A percentile compares a stretch with the other conserved stretches of the same genome.
phyloP scores from a whole-genome alignment of 139 green algal genomes.

The Coccomyxa sp. region DNA sequence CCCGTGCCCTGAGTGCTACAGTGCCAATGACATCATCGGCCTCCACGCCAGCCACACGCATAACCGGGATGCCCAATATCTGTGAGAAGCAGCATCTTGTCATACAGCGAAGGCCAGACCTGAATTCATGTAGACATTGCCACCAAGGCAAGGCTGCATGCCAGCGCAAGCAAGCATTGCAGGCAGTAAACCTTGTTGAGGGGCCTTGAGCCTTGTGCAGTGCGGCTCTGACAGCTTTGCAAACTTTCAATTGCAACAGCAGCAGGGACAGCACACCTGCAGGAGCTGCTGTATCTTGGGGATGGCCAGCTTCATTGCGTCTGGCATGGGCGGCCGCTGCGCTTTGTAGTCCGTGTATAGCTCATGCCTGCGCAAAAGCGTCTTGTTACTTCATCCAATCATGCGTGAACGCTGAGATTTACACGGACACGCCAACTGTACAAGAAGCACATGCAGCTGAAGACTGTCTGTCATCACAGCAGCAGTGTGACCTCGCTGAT shows the following conservation, averaged over 20 bases:
- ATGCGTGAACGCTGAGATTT: not conserved
- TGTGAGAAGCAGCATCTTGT: conserved; percentile 28
- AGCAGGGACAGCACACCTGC: conserved; percentile 6
- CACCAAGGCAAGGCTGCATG: not conserved
- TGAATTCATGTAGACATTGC: not conserved
- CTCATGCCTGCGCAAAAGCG: conserved; percentile 36
- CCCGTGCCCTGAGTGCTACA: conserved; percentile 24
- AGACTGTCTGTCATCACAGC: not conserved
- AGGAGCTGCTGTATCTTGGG: conserved; percentile 38
- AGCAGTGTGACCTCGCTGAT: too few species aligned
- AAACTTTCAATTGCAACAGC: not conserved
- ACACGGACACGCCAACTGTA: not conserved
- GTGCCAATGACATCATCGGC: conserved; percentile 70
- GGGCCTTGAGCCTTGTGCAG: not conserved
- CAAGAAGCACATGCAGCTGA: not conserved
- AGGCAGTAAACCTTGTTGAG: not conserved
- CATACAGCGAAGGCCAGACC: too few species aligned
- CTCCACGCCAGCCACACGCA: conserved; percentile 52
- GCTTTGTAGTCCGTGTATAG: conserved; percentile 62
- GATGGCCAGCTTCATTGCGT: conserved; percentile 28
- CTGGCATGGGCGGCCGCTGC: conserved; percentile 39
- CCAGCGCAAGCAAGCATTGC: conserved; percentile 6
- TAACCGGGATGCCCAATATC: conserved; percentile 36
- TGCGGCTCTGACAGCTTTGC: not conserved
- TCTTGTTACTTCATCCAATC: not conserved